Evolutionary conservation across 202 grass and related monocot species (phyloP), one percentile per base, ranked within the genome.

Genomic region (Schoenoplectus tabernaemontani): DNA sequence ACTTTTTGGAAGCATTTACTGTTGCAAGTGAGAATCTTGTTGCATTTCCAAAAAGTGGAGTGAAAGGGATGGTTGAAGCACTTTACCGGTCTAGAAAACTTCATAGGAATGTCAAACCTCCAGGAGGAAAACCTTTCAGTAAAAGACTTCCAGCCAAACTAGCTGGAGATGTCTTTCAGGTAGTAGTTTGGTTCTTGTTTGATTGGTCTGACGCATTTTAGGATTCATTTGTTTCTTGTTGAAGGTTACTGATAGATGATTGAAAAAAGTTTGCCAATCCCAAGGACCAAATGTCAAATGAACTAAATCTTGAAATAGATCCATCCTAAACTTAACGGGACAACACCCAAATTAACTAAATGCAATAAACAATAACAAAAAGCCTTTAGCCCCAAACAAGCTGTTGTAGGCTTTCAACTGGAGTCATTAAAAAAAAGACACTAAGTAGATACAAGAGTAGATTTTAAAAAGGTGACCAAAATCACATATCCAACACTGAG

Each of bases 101-200:
- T 65, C 42, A 80, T 13, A 63, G 78, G 22, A 32, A 80, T 80
- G 24, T 33, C 11, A 86, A 87, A 46, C 88, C 93, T 83, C 91
- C 91, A 77, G 81, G 26, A 4, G 91, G 92, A 82, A 90, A 61
- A 85, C 79, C 85, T 87, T 77, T 89, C 56, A 99, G 90, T 85
- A 59, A 59, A 85, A 99, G 86, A 62, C 91, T 99, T 86, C 70
- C 96, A 50, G 82, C 86, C 80, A 89, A 99, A 73, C 78, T 89
- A 82, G 86, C 87, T 23, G 96, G 91, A 69, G 90, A 99, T 87
- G 85, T 91, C 87, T 86, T 95, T 79, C 91, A 99, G 96, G 96
- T 99, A 92, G 11, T 30, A 53, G 50, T 51, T 78, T 87, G 12
- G 44, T 73, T 50, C 24, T 50, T 48, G 24, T 32, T 50, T 46